These are phyloP conservation scores for Penstemon davidsonii DNA, from an alignment of 257 asterid genomes.

Conservation along the genomic window DNA sequence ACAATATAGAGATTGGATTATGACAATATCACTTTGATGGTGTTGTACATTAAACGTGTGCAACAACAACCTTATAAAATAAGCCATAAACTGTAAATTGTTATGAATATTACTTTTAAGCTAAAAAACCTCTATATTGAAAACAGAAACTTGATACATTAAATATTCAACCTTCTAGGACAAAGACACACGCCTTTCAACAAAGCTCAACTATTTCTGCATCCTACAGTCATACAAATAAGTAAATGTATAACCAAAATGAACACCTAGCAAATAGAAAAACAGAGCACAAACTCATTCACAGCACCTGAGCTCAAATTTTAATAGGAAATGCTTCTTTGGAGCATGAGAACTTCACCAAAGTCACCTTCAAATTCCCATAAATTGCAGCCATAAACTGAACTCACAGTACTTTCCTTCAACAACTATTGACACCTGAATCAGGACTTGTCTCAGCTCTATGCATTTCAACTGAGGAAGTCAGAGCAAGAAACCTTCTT, in stretches of 20 bases:
- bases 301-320: conserved; percentile 7
- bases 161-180: conserved; percentile 10
- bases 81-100: too few species aligned
- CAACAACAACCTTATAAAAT: too few species aligned
- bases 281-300: neutral
- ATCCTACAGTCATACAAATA: conserved; percentile 20
- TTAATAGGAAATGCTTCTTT: conserved; percentile 7
- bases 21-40: too few species aligned
- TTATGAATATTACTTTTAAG: neutral
- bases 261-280: neutral
- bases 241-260: neutral
- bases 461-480: conserved; percentile 36
- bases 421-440: conserved; percentile 22
- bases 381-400: neutral
- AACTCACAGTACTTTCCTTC: neutral
- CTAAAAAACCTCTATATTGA: conserved; percentile 6
- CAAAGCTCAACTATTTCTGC: conserved; percentile 32
- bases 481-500: conserved; percentile 37
- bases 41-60: too few species aligned
- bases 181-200: conserved; percentile 21
- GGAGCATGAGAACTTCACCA: neutral
- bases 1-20: too few species aligned
- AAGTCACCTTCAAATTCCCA: neutral
- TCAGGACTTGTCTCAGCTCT: conserved; percentile 36
- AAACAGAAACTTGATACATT: conserved; percentile 28